Base-by-base conservation (phyloP, 208 protist genomes). In the Jaenimonas drosophilae region DNA sequence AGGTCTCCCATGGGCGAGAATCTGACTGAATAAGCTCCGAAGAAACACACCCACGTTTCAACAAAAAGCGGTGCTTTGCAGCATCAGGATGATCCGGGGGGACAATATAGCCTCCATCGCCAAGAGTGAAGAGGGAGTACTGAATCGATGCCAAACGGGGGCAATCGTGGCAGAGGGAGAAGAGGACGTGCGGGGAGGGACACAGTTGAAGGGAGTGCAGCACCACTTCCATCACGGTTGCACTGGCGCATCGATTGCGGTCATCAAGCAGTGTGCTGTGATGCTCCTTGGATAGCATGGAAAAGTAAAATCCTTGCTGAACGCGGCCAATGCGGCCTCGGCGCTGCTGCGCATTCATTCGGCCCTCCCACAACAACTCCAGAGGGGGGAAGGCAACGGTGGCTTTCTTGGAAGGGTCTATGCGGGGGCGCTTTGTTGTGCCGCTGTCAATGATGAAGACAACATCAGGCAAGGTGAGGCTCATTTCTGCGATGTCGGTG, bases 401-500 rank as follows among this genome's bases (percentile, higher is more conserved):
- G 12, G 59, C 59, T 24, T 42, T 56, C 34, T 77, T 68, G 14
- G 43, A 51, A 14, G 59, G 54, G 25, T 53, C 49, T 11, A 93
- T 80, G 46, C 67, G 63, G 12, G 84, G 84, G 5, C 71, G 59
- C 56, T 93, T 93, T 39, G 54, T 51, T 2, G 64, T 79, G 31
- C 96, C 96, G 20, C 69, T 81, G 69, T 99, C 96, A 26, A 99
- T 93, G 3, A 99, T 94, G 37, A 95, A 91, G 19, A 91, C 83
- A 7, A 92, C 81, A 56, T 98, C 96, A 7, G 96, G 92, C 46
- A 98, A 84, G 20, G 97, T 99, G 5, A 99, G 44, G 25, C 77
- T 92, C 6, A 97, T 97, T 59, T 99, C 96, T 5, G 96, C 96
- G 58, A 98, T 98, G 64, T 97, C 96, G 5, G 96, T 98, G 14